phyloP scores from a whole-genome alignment of 2,329 filamentous ascomycete genomes.

The Penicillium oxalicum region DNA sequence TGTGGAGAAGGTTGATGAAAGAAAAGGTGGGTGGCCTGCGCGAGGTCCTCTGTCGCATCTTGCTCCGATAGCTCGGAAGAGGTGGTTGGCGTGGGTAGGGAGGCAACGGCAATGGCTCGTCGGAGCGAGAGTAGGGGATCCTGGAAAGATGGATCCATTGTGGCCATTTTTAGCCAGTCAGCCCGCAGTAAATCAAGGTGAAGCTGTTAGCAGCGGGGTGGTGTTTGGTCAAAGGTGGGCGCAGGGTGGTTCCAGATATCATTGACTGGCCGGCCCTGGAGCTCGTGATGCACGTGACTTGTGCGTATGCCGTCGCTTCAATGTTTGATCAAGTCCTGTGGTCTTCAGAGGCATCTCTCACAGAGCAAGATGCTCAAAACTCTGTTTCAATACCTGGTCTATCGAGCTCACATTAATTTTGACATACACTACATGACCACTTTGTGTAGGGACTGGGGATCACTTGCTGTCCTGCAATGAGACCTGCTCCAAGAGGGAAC shows the following conservation, averaged over 20 bases:
- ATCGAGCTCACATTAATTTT: too few relatives aligned
- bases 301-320: neutral
- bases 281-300: conserved; percentile 15
- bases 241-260: too few relatives aligned
- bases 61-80: conserved; percentile 58
- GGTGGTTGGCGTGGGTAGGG: conserved; percentile 66
- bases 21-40: conserved; percentile 70
- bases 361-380: too few relatives aligned
- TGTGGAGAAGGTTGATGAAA: conserved; percentile 60
- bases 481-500: too few relatives aligned
- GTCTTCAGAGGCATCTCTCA: too few relatives aligned
- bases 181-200: conserved; percentile 16
- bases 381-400: too few relatives aligned
- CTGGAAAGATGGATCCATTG: conserved; percentile 47
- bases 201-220: conserved; percentile 7
- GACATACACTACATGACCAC: too few relatives aligned
- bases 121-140: conserved; percentile 82
- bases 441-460: too few relatives aligned
- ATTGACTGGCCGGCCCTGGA: conserved; percentile 8
- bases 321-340: neutral
- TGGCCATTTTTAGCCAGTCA: conserved; percentile 46
- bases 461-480: too few relatives aligned
- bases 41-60: conserved; percentile 57
- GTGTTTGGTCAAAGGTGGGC: neutral
- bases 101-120: conserved; percentile 67